Conservation (phyloP, 2,329 filamentous ascomycete species). For the Colletotrichum lindemuthianum region DNA sequence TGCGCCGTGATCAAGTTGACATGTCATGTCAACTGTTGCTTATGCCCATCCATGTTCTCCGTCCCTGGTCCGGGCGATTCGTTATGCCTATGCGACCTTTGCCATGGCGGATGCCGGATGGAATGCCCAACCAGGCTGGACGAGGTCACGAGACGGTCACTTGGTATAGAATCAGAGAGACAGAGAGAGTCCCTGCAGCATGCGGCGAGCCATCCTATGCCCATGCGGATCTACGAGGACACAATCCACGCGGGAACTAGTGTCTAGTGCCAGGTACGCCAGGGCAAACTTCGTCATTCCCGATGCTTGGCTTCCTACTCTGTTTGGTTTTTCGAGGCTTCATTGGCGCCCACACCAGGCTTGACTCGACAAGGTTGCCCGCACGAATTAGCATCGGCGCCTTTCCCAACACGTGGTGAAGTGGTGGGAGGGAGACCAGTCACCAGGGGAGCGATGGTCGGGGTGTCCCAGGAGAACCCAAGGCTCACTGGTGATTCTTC, state of each 20-base stretch:
- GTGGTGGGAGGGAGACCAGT: neutral
- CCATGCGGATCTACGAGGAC: neutral
- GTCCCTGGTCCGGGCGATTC: conserved; percentile 9
- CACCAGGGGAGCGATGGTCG: conserved; percentile 1
- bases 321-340: neutral
- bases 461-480: too few relatives aligned
- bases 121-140: neutral
- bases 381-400: conserved; percentile 3
- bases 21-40: conserved; percentile 19
- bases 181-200: conserved; percentile 21
- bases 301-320: conserved; percentile 7
- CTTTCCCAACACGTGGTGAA: neutral
- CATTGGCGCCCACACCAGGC: conserved; percentile 6
- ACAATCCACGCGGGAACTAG: conserved; percentile 25
- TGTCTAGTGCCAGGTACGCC: conserved; percentile 30
- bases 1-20: conserved; percentile 19
- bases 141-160: neutral
- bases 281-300: conserved; percentile 28
- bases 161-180: neutral
- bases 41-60: neutral
- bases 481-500: conserved; percentile 7
- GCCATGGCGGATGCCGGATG: conserved; percentile 5
- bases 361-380: conserved; percentile 12
- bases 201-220: conserved; percentile 23
- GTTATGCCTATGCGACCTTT: conserved; percentile 5